Evolutionary conservation across 495 filamentous ascomycete species (phyloP).

Genomic region (Amphirosellinia nigrospora): DNA sequence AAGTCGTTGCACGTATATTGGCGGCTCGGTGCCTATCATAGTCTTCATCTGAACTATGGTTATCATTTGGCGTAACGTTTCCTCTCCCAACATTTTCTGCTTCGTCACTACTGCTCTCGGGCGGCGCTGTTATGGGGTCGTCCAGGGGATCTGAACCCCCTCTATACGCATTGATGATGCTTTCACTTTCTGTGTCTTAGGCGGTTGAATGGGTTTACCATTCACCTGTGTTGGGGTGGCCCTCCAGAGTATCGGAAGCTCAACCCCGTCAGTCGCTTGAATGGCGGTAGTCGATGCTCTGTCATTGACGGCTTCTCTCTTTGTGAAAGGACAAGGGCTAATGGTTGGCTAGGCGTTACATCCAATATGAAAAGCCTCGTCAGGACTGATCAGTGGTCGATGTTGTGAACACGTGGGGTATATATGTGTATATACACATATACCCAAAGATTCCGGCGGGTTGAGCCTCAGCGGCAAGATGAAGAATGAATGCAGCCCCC

Average conservation of each 20-base stretch:
- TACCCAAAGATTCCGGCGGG: not conserved
- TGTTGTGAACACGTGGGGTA: not conserved
- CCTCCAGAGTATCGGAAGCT: conserved; percentile 13
- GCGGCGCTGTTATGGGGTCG: conserved; percentile 33
- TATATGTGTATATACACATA: conserved; percentile 2
- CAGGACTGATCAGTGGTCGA: not conserved
- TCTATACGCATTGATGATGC: not conserved
- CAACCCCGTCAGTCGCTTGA: conserved; percentile 28
- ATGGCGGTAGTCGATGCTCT: conserved; percentile 9
- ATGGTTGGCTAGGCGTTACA: not conserved
- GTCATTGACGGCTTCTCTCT: conserved; percentile 13
- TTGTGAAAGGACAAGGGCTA: not conserved
- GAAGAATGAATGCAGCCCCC: not conserved
- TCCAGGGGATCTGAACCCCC: conserved; percentile 6
- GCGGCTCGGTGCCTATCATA: conserved; percentile 18
- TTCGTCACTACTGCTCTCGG: conserved; percentile 35
- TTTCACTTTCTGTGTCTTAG: conserved; percentile 11
- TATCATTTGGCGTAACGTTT: not conserved
- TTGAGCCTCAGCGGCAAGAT: not conserved
- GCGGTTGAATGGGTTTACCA: conserved; percentile 2
- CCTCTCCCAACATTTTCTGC: conserved; percentile 9
- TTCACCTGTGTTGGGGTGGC: conserved; percentile 23
- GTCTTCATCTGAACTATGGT: conserved; percentile 31
- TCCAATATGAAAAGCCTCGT: not conserved
- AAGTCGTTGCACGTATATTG: conserved; percentile 34